Evolutionary conservation across 495 filamentous ascomycete genomes (phyloP), one percentile per base, ranked within the genome.

Genomic region (Xeromyces bisporus): DNA sequence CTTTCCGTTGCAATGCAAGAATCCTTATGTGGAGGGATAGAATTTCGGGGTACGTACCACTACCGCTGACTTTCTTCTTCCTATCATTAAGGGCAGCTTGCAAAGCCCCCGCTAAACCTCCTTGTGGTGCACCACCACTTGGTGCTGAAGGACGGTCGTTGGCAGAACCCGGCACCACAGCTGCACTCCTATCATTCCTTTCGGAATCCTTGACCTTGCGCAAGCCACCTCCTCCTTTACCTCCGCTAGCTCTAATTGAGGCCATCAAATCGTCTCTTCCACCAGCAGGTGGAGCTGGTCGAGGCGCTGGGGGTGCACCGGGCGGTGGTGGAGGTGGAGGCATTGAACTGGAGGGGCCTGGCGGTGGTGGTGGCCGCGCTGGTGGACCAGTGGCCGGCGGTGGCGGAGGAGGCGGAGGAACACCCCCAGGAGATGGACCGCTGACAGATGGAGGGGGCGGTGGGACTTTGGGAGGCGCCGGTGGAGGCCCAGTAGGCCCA

Each of bases 21-120:
- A 23, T 13, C 25, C 10, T 3, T 20, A 33, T 7, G 25, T 23
- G n/a, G 15, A 15, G 33, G 6, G 14, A 24, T 4, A 17, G 29
- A 26, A 1, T 20, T 10, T 14, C 10, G 24, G 21, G 28, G 30
- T 29, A 76, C 83, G 69, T 76, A 94, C 85, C 85, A 60, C 80
- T 89, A 47, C 73, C 69, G 50, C 79, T 77, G 46, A 92, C 85
- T 63, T 85, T 87, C 56, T 78, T 68, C 59, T 92, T 92, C 56
- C 85, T 62, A 57, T 80, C 71, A 38, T 70, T 68, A 37, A 87
- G 55, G 27, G 77, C 80, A 33, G 71, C 73, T 35, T 80, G 78
- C 36, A 94, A 56, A 31, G 83, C 84, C 53, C 77, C 78, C 15
- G 80, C 80, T 67, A 94, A 64, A 3, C 75, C 71, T 35, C 71